Conservation (phyloP, 306 rosid species). For the Heteromeles arbutifolia region DNA sequence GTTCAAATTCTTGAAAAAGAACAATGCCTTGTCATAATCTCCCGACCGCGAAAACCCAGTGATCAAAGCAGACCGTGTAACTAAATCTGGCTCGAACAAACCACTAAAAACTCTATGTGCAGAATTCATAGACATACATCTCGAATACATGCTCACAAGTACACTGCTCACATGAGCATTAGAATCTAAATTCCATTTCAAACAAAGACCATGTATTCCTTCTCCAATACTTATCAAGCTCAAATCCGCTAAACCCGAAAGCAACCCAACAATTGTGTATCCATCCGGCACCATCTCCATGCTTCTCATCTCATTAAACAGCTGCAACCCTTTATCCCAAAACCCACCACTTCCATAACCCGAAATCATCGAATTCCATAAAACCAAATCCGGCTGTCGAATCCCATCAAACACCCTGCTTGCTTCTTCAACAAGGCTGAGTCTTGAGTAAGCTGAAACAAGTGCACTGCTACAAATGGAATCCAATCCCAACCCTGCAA, state of each 20-base stretch:
- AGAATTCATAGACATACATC: constrained; percentile 55
- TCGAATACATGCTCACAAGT: constrained; percentile 76
- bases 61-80: constrained; percentile 81
- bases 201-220: constrained; percentile 62
- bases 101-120: constrained; percentile 57
- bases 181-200: constrained; percentile 48
- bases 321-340: constrained; percentile 50
- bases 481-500: constrained; percentile 34
- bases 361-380: constrained; percentile 80
- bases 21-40: constrained; percentile 41
- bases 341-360: constrained; percentile 52
- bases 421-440: constrained; percentile 57
- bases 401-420: constrained; percentile 50
- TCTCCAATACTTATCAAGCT: constrained; percentile 46
- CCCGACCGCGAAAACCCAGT: constrained; percentile 67
- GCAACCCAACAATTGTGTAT: constrained; percentile 68
- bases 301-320: constrained; percentile 51
- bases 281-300: constrained; percentile 58
- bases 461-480: constrained; percentile 44
- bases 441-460: constrained; percentile 62
- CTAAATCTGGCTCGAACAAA: constrained; percentile 64
- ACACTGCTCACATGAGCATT: constrained; percentile 62
- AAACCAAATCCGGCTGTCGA: constrained; percentile 56
- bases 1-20: constrained; percentile 52
- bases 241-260: constrained; percentile 43